Conservation (phyloP, 352 stramenopile genomes). For the Globisporangium parvum region DNA sequence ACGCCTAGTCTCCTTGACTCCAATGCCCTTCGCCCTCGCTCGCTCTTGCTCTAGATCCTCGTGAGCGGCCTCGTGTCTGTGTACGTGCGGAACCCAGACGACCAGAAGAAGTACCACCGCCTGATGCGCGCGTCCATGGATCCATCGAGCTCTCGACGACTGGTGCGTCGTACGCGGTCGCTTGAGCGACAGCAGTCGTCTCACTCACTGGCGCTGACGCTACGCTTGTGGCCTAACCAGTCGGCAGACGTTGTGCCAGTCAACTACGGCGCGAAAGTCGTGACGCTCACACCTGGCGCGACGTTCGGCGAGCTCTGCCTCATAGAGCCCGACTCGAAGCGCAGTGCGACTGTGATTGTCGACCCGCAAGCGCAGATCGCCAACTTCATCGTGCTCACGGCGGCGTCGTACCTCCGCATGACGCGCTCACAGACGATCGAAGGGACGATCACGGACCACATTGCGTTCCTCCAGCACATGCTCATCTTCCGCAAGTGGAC, state of each 20-base stretch:
- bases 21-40: not conserved
- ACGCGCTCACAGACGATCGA: constrained; percentile 76
- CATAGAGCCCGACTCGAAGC: constrained; percentile 82
- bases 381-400: constrained; percentile 83
- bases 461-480: constrained; percentile 76
- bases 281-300: constrained; percentile 62
- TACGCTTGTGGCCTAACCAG: constrained; percentile 3
- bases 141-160: constrained; percentile 29
- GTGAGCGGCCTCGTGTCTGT: constrained; percentile 74
- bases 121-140: constrained; percentile 39
- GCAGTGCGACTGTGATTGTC: constrained; percentile 75
- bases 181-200: not conserved
- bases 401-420: constrained; percentile 75
- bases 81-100: constrained; percentile 59
- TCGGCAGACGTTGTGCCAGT: constrained; percentile 26
- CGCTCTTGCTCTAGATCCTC: constrained; percentile 43
- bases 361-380: constrained; percentile 56
- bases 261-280: constrained; percentile 61
- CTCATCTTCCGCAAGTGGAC: constrained; percentile 73
- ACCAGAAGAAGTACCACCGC: constrained; percentile 61
- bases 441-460: constrained; percentile 81
- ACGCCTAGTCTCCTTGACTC: not conserved
- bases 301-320: constrained; percentile 83
- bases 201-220: constrained; percentile 1
- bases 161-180: constrained; percentile 15